These are phyloP conservation scores for Hericium alpestre DNA, from an alignment of 768 basidiomycete genomes.

Conservation along the genomic window DNA sequence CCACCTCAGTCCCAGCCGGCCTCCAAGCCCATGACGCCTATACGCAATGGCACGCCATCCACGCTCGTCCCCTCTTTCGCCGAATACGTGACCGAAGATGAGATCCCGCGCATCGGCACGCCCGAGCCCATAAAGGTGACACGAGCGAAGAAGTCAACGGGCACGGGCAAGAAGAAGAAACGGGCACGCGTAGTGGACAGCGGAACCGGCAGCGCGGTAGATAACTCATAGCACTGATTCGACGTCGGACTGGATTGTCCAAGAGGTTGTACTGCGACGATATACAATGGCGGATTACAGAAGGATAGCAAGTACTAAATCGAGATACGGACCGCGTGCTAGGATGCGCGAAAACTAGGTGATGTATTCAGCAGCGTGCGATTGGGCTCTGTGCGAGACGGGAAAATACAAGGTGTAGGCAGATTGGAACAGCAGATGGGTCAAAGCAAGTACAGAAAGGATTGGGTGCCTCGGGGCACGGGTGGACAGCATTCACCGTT, in stretches of 20 bases:
- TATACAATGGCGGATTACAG: neutral
- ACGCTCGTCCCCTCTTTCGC: slow-evolving; percentile 33
- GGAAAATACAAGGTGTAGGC: neutral
- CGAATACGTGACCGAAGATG: slow-evolving; percentile 44
- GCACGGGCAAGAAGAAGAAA: slow-evolving; percentile 63
- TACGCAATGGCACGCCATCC: slow-evolving; percentile 1
- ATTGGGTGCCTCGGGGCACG: neutral
- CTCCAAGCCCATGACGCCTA: slow-evolving; percentile 12
- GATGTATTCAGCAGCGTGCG: slow-evolving; percentile 4
- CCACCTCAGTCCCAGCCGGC: slow-evolving; percentile 4
- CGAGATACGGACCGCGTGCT: slow-evolving; percentile 3
- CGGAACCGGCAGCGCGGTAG: slow-evolving; percentile 2
- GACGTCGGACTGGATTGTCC: slow-evolving; percentile 3
- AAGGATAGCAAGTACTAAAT: neutral
- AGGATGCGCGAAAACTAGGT: slow-evolving; percentile 6
- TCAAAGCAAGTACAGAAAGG: neutral
- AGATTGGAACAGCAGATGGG: neutral
- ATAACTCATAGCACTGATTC: neutral
- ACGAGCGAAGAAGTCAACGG: slow-evolving; percentile 47
- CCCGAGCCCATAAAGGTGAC: slow-evolving; percentile 70
- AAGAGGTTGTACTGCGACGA: slow-evolving; percentile 6
- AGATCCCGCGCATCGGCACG: slow-evolving; percentile 40
- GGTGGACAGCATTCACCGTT: slow-evolving; percentile 28
- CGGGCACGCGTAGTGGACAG: slow-evolving; percentile 29
- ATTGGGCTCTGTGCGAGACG: neutral